A percentile compares a stretch with the other conserved stretches of the same genome.
Evolutionary conservation across 805 yeast species (phyloP).

Genomic region (Candida incommunis): DNA sequence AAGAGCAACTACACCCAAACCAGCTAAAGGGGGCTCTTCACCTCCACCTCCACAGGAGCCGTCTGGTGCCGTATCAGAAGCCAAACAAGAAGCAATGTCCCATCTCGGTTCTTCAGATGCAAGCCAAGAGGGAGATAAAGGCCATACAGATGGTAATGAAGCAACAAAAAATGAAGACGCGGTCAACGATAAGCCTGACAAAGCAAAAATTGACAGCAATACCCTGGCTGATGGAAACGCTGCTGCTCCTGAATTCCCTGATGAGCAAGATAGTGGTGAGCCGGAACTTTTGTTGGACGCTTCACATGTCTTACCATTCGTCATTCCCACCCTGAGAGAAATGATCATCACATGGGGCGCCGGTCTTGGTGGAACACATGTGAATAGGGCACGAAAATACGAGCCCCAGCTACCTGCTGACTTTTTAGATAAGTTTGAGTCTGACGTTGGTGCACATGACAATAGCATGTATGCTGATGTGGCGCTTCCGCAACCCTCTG

Average conservation of each 20-base stretch:
- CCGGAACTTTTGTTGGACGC: slow-evolving; percentile 20
- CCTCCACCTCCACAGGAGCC: slow-evolving; percentile 2
- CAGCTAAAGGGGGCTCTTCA: neutral
- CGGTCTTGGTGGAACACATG: slow-evolving; percentile 49
- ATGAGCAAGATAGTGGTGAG: no score
- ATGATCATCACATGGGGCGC: slow-evolving; percentile 64
- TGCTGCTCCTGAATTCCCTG: no score
- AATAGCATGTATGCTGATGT: slow-evolving; percentile 7
- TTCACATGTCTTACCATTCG: slow-evolving; percentile 29
- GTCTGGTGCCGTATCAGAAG: neutral
- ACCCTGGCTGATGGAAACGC: neutral
- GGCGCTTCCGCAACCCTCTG: slow-evolving; percentile 13
- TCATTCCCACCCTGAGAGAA: slow-evolving; percentile 62
- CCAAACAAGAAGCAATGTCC: neutral
- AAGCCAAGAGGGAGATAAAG: neutral
- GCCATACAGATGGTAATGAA: neutral
- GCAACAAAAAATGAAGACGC: neutral
- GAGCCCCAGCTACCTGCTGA: slow-evolving; percentile 64
- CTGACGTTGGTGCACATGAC: slow-evolving; percentile 12
- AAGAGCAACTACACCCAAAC: slow-evolving; percentile 10
- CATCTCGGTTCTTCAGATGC: slow-evolving; percentile 3
- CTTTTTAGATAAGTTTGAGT: slow-evolving; percentile 59
- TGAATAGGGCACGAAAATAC: slow-evolving; percentile 37
- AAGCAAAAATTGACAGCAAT: neutral
- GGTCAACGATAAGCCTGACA: neutral